Evolutionary conservation across 1,139 yeast species (phyloP).

Genomic region (Candida anutae): DNA sequence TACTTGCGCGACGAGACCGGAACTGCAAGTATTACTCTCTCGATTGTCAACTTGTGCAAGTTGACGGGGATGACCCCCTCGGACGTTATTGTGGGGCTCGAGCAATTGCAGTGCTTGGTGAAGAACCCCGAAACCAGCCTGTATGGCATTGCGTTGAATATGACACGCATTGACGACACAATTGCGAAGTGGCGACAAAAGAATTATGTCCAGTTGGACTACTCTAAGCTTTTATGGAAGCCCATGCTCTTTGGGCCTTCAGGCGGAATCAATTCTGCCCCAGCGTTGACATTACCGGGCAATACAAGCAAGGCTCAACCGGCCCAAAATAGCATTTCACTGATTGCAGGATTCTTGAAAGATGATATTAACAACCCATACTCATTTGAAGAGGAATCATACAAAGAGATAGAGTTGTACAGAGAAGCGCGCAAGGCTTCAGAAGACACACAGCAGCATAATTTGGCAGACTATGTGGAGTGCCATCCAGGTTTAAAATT

Average conservation of each 20-base stretch:
- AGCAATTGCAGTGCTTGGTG: conserved; percentile 58
- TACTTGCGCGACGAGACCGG: conserved; percentile 8
- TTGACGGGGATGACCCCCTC: conserved; percentile 82
- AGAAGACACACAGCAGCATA: conserved; percentile 3
- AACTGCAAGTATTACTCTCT: conserved; percentile 13
- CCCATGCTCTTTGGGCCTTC: conserved; percentile 80
- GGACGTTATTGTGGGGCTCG: conserved; percentile 83
- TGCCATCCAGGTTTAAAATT: conserved; percentile 25
- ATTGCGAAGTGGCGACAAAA: conserved; percentile 51
- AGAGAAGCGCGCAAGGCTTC: conserved; percentile 9
- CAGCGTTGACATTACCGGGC: conserved; percentile 25
- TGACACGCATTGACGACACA: conserved; percentile 32
- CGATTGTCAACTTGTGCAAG: conserved; percentile 55
- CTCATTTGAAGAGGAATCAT: conserved; percentile 47
- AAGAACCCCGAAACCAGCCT: conserved; percentile 32
- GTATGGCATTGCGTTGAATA: conserved; percentile 52
- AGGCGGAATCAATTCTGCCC: conserved; percentile 64
- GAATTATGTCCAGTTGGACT: conserved; percentile 44
- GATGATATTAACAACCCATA: conserved; percentile 61
- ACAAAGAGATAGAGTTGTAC: conserved; percentile 29
- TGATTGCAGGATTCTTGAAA: conserved; percentile 47
- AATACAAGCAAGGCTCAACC: conserved; percentile 4
- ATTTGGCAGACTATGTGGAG: conserved; percentile 15
- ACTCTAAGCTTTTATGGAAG: conserved; percentile 61
- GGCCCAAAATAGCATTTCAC: conserved; percentile 40